These are phyloP conservation scores for Shiraia sp. DNA, from an alignment of 2,329 filamentous ascomycete genomes.

Conservation along the genomic window DNA sequence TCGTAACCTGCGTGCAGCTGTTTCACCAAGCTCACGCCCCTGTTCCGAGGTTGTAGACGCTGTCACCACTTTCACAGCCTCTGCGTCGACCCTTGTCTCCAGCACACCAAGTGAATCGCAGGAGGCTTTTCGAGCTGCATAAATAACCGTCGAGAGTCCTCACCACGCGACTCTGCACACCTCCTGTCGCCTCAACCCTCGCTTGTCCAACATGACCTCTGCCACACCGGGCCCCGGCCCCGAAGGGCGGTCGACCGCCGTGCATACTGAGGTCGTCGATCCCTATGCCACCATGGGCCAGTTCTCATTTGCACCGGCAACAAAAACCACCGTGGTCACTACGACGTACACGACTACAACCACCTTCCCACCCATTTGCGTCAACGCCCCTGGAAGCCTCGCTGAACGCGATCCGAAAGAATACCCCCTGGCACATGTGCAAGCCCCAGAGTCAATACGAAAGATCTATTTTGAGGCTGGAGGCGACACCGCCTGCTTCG, in stretches of 20 bases:
- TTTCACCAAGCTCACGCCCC: conserved; percentile 12
- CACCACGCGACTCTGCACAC: neutral
- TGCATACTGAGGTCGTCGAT: conserved; percentile 31
- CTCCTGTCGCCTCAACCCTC: neutral
- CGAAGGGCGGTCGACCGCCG: conserved; percentile 30
- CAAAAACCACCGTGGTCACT: conserved; percentile 72
- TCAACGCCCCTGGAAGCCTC: conserved; percentile 72
- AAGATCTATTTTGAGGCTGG: conserved; percentile 76
- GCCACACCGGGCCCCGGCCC: conserved; percentile 23
- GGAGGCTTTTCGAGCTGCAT: neutral
- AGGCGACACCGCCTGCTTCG: conserved; percentile 63
- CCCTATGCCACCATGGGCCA: conserved; percentile 57
- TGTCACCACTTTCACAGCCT: conserved; percentile 9
- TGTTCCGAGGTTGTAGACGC: conserved; percentile 9
- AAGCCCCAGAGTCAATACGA: conserved; percentile 78
- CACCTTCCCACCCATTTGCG: conserved; percentile 78
- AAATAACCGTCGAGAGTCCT: neutral
- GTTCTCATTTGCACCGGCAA: conserved; percentile 65
- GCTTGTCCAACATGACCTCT: conserved; percentile 33
- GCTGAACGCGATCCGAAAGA: conserved; percentile 80
- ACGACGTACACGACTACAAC: conserved; percentile 90
- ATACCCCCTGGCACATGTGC: conserved; percentile 82
- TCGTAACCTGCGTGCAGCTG: conserved; percentile 8
- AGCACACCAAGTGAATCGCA: conserved; percentile 2
- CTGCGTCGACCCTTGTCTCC: conserved; percentile 6